These are phyloP conservation scores for Hamamelis virginiana DNA, from an alignment of 164 flowering plant species.

Conservation along the genomic window DNA sequence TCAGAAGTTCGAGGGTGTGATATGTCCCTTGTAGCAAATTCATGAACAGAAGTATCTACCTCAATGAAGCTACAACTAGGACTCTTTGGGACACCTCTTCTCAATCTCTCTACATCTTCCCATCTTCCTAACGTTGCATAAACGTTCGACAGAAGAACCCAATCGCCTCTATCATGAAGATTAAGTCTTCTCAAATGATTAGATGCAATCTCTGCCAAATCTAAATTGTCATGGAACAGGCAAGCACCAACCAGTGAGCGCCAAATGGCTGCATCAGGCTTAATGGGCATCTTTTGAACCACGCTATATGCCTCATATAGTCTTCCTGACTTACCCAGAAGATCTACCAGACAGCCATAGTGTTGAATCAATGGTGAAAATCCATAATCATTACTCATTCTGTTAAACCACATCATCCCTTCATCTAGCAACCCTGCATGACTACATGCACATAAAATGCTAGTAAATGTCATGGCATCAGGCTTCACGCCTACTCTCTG, in stretches of 20 bases:
- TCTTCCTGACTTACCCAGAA: constrained; percentile 37
- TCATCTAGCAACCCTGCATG: constrained; percentile 39
- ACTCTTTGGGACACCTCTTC: constrained; percentile 38
- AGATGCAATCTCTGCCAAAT: constrained; percentile 34
- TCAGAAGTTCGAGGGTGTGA: too few species aligned
- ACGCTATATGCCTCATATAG: constrained; percentile 32
- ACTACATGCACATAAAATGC: constrained; percentile 44
- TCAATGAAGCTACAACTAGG: constrained; percentile 53
- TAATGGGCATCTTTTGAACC: constrained; percentile 36
- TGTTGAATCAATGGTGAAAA: constrained; percentile 36
- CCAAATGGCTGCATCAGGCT: constrained; percentile 41
- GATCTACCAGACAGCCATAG: constrained; percentile 43
- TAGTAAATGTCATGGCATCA: constrained; percentile 31
- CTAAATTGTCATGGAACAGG: constrained; percentile 32
- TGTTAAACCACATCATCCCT: constrained; percentile 32
- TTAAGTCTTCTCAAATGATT: constrained; percentile 31
- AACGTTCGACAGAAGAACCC: constrained; percentile 35
- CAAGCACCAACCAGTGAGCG: constrained; percentile 43
- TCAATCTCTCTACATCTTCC: constrained; percentile 37
- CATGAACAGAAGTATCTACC: constrained; percentile 28
- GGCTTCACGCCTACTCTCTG: constrained; percentile 22
- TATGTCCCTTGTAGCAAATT: constrained; percentile 35
- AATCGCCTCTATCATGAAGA: constrained; percentile 32
- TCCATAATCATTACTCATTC: constrained; percentile 28
- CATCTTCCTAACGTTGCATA: constrained; percentile 34